Conservation (phyloP, 257 asterid genomes). For the Oldenlandia corymbosa region DNA sequence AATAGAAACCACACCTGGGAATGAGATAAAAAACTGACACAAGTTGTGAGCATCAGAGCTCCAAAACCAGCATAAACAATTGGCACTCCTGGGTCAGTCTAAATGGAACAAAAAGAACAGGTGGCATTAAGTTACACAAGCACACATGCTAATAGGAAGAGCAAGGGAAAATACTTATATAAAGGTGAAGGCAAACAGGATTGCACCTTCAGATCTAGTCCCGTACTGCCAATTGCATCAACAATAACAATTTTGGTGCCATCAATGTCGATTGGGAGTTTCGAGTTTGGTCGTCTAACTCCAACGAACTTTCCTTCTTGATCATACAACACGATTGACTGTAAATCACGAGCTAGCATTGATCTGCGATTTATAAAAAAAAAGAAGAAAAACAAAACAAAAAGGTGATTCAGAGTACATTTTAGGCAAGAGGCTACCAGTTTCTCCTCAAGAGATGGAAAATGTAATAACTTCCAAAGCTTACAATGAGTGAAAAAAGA, state of each 20-base stretch:
- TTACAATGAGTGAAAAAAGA: conserved; percentile 9
- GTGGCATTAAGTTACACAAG: conserved; percentile 3
- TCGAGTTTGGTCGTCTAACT: conserved; percentile 72
- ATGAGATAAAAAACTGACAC: conserved; percentile 81
- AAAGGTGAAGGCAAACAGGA: not conserved
- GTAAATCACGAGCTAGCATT: conserved; percentile 91
- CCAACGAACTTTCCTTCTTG: conserved; percentile 86
- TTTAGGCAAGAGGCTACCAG: not conserved
- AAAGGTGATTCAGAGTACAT: not conserved
- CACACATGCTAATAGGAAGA: conserved; percentile 3
- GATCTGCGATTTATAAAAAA: conserved; percentile 44
- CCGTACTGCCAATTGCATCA: conserved; percentile 73
- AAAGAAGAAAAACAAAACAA: not conserved
- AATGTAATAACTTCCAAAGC: not conserved
- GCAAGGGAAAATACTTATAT: not conserved
- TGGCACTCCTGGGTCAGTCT: conserved; percentile 92
- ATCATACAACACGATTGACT: conserved; percentile 76
- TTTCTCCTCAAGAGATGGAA: not conserved
- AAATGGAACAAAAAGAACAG: conserved; percentile 17
- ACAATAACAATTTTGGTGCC: conserved; percentile 48
- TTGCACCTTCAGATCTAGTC: conserved; percentile 74
- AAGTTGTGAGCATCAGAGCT: conserved; percentile 83
- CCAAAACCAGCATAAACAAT: conserved; percentile 86
- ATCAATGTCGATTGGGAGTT: conserved; percentile 76
- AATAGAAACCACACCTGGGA: conserved; percentile 51